Base-by-base conservation (phyloP, 495 filamentous ascomycete species). In the Xylona heveae region DNA sequence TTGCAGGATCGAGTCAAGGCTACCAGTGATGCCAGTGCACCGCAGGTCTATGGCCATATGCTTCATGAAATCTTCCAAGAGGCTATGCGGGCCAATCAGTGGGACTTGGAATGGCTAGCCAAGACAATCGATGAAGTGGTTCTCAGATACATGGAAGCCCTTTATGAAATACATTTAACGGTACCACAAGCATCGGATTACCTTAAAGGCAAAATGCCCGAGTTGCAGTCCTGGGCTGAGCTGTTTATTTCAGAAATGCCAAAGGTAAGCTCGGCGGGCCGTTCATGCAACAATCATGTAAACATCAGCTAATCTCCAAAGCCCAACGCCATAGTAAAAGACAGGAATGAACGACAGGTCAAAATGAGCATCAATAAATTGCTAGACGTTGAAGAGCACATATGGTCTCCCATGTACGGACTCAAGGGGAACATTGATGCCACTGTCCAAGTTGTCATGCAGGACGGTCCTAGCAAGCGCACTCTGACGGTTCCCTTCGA, bases 391-490 rank as follows among this genome's bases (percentile, higher is more conserved):
- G 88, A 97, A 50, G 88, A 97, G 50, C 84, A 94, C 43, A 66
- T 94, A 23, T 94, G 84, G 88, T 94, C 88, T 10, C 88, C 88
- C 5, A 81, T 79, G 71, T 95, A 85, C 46, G 88, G 88, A 0
- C 61, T 97, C 5, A 95, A 97, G 54, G 88, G 88, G 19, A 95
- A 93, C 47, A 81, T 97, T 35, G 88, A 97, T 55, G 88, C 88
- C n/a, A 95, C 88, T 3, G 75, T 97, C 8, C 79, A 95, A 53
- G 71, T 85, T n/a, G 66, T 65, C 4, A 75, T 90, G 56, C 50
- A 69, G 25, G 80, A 92, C 19, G 55, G 65, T 36, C 43, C 57
- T 16, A 49, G 52, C 29, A 42, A 68, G 20, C 74, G 67, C 41
- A 79, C 63, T 3, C 59, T 97, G 33, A 76, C 82, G 2, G 78